Base-by-base conservation (phyloP, 345 rosid genomes). In the Bruguiera sexangula region DNA sequence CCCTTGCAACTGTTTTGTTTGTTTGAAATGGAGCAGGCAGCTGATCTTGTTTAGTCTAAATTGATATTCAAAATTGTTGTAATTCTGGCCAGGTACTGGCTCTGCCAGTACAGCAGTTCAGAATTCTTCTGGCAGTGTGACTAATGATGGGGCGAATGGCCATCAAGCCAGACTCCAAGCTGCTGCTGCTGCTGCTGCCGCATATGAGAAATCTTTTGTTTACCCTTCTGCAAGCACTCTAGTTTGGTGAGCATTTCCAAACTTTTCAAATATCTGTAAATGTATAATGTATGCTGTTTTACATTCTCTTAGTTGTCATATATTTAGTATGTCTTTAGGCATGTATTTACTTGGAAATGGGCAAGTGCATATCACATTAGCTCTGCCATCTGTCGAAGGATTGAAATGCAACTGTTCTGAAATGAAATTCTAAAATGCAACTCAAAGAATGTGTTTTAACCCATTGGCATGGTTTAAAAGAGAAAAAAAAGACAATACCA, bases 111-210 rank as follows among this genome's bases (percentile, higher is more conserved):
- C 93, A 9, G 73, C 77, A 62, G 72, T 84, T 24, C 87, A 85
- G 60, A 82, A 84, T 77, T 78, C 94, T 60, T 79, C 72, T 60
- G 78, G 70, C 70, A 78, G 68, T 66, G 67, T 27, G 36, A 65
- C 78, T 39, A 75, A 73, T 69, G 81, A 73, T 72, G 76, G 77
- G 77, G 69, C 87, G 75, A 85, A 84, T 71, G 71, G 69, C 71
- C 96, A 88, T 78, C 86, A 89, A 76, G 89, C 84, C 69, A 88
- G 97, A 80, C 76, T 89, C 39, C 96, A 74, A 86, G 98, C 96
- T 73, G 96, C 96, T 51, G 88, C 87, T 0, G 80, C 90, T 15
- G 97, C 98, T 10, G 96, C 97, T 15, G 74, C 98, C 34, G 60
- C 88, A 74, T 91, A 91, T 73, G 96, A 85, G 69, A 94, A 81